These are phyloP conservation scores for Cryoendolithus antarcticus DNA, from an alignment of 2,329 filamentous ascomycete genomes.

Conservation along the genomic window DNA sequence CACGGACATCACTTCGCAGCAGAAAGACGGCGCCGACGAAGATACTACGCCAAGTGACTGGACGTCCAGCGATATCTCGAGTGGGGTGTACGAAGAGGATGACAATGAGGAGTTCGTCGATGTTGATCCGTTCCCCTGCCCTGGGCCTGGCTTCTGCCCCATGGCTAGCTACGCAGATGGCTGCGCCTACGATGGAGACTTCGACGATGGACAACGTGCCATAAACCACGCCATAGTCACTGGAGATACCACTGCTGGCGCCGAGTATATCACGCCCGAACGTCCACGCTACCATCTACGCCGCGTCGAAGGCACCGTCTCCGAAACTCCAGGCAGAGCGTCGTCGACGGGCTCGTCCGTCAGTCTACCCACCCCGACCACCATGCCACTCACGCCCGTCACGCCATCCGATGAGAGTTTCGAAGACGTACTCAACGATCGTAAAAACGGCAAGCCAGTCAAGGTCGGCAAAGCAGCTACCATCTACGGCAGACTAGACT, in stretches of 20 bases:
- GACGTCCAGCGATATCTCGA: slow-evolving; percentile 12
- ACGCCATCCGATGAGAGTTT: slow-evolving; percentile 9
- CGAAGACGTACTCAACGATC: slow-evolving; percentile 6
- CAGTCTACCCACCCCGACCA: slow-evolving; percentile 17
- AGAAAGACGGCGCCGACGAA: slow-evolving; percentile 9
- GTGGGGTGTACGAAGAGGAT: slow-evolving; percentile 9
- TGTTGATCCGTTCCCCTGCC: slow-evolving; percentile 15
- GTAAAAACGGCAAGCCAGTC: slow-evolving; percentile 6
- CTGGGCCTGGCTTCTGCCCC: slow-evolving; percentile 15
- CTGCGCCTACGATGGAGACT: slow-evolving; percentile 19
- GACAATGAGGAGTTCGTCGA: slow-evolving; percentile 6
- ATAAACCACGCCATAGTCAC: slow-evolving; percentile 16
- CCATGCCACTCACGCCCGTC: slow-evolving; percentile 9
- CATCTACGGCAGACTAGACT: slow-evolving; percentile 7
- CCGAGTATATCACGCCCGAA: slow-evolving; percentile 1
- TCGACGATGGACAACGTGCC: slow-evolving; percentile 18
- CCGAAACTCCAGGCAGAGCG: slow-evolving; percentile 14
- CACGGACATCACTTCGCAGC: slow-evolving; percentile 19
- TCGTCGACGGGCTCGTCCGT: slow-evolving; percentile 20
- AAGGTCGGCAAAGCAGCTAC: slow-evolving; percentile 10
- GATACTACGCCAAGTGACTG: slow-evolving; percentile 15
- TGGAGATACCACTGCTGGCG: background rate
- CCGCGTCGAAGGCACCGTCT: slow-evolving; percentile 7
- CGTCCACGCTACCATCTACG: slow-evolving; percentile 6
- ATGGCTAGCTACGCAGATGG: slow-evolving; percentile 15